Percentiles rank a stretch among this genome's conserved stretches.
phyloP scores from a whole-genome alignment of 1,284 basidiomycete species.

The Ganoderma multipileum region DNA sequence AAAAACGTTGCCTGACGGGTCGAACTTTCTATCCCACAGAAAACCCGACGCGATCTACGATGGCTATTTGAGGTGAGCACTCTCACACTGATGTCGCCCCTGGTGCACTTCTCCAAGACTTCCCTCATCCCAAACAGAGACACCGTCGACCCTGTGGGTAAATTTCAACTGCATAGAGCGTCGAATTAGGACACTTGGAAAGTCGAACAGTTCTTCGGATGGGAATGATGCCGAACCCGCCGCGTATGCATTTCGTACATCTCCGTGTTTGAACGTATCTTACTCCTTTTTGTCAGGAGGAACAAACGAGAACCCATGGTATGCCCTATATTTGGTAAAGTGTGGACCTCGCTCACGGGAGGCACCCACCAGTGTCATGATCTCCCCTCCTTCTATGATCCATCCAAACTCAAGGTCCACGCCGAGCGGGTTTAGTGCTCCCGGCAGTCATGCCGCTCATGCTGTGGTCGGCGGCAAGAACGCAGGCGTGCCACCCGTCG shows the following conservation, averaged over 20 bases:
- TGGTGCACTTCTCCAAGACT: not conserved
- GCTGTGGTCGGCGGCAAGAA: not conserved
- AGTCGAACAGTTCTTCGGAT: not conserved
- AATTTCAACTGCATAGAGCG: too few species aligned
- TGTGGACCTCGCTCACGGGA: not conserved
- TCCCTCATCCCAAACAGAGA: not conserved
- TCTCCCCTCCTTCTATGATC: not conserved
- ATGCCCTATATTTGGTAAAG: not conserved
- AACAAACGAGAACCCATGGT: not conserved
- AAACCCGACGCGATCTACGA: not conserved
- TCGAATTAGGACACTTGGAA: too few species aligned
- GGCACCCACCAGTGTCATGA: not conserved
- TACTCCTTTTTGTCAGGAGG: not conserved
- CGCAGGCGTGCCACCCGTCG: not conserved
- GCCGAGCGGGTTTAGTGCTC: not conserved
- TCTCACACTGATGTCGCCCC: not conserved
- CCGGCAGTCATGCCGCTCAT: not conserved
- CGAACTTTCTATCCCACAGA: not conserved
- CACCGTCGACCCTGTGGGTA: not conserved
- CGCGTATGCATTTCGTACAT: not conserved
- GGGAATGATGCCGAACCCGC: not conserved
- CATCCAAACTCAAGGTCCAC: not conserved
- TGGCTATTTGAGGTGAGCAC: not conserved
- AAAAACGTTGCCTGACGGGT: constrained; percentile 1
- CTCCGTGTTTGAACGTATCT: not conserved